Percentiles rank a stretch among this genome's conserved stretches.
Conservation (phyloP, 495 filamentous ascomycete genomes). For the Cladorrhinum samala region DNA sequence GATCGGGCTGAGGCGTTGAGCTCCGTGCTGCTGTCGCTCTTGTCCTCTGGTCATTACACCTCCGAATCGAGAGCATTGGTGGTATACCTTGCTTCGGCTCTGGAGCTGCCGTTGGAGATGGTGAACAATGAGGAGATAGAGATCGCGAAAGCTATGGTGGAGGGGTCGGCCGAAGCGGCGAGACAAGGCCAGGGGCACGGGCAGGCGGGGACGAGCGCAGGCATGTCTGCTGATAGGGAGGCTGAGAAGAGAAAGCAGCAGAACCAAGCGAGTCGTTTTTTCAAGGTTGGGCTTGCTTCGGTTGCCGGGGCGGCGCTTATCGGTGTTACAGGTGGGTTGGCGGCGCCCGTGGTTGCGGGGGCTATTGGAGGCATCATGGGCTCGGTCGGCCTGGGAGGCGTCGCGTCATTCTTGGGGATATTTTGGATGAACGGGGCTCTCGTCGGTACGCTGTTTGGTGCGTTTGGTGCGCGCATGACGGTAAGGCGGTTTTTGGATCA, state of each 20-base stretch:
- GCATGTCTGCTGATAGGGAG: slow-evolving; percentile 64
- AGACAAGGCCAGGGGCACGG: slow-evolving; percentile 16
- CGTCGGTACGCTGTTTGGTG: slow-evolving; percentile 81
- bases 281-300: slow-evolving; percentile 86
- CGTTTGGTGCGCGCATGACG: slow-evolving; percentile 83
- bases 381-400: slow-evolving; percentile 73
- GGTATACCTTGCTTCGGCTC: slow-evolving; percentile 56
- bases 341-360: slow-evolving; percentile 79
- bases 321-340: slow-evolving; percentile 80
- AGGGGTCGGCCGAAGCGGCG: slow-evolving; percentile 32
- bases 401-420: slow-evolving; percentile 75
- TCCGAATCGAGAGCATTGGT: slow-evolving; percentile 65
- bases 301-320: slow-evolving; percentile 82
- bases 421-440: slow-evolving; percentile 75
- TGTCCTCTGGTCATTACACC: slow-evolving; percentile 67
- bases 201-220: slow-evolving; percentile 28
- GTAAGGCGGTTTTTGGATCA: slow-evolving; percentile 22
- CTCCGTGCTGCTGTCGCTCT: slow-evolving; percentile 60
- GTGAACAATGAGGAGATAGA: slow-evolving; percentile 63
- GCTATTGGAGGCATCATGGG: slow-evolving; percentile 86
- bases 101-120: slow-evolving; percentile 52
- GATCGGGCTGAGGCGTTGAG: slow-evolving; percentile 45
- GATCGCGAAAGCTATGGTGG: slow-evolving; percentile 65
- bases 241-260: slow-evolving; percentile 60
- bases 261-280: slow-evolving; percentile 55